phyloP scores from a whole-genome alignment of 169 alveolate genomes.

The Plasmodium gallinaceum region DNA sequence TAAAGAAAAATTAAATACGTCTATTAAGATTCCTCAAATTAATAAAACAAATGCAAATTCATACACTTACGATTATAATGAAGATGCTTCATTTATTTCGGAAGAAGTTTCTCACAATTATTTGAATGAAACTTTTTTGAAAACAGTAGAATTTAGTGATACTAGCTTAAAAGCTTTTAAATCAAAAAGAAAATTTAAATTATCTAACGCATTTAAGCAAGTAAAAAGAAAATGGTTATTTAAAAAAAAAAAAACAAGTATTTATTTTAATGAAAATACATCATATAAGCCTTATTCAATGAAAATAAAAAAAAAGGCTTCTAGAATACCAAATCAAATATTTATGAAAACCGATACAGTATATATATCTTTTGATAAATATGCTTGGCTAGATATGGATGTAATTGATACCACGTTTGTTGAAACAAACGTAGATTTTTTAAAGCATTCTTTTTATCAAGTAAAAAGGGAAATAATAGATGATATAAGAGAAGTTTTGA shows the following conservation, averaged over 20 bases:
- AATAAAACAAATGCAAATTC: slow-evolving; percentile 1
- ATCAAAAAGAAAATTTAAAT: slow-evolving; percentile 51
- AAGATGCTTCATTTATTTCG: slow-evolving; percentile 29
- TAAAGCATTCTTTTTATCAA: slow-evolving; percentile 90
- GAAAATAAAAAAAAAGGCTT: slow-evolving; percentile 17
- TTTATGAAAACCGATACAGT: slow-evolving; percentile 42
- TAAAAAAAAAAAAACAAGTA: slow-evolving; percentile 26
- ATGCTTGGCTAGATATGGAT: slow-evolving; percentile 91
- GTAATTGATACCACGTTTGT: slow-evolving; percentile 92
- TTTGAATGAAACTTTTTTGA: slow-evolving; percentile 63
- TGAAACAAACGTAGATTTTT: slow-evolving; percentile 89
- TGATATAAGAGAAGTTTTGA: slow-evolving; percentile 90
- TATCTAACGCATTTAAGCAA: slow-evolving; percentile 43
- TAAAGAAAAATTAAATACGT: background rate
- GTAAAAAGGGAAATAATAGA: slow-evolving; percentile 92
- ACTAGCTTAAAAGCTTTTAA: slow-evolving; percentile 66
- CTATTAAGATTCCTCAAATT: background rate
- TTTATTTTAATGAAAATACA: slow-evolving; percentile 43
- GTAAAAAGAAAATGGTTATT: slow-evolving; percentile 28
- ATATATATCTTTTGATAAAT: slow-evolving; percentile 74
- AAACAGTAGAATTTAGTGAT: slow-evolving; percentile 68
- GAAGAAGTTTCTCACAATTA: slow-evolving; percentile 30
- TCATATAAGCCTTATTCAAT: slow-evolving; percentile 21
- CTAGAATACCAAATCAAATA: slow-evolving; percentile 1
- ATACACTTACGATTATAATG: slow-evolving; percentile 27